Conservation (phyloP, 495 filamentous ascomycete genomes). For the Hyphodiscus hymeniophilus region DNA sequence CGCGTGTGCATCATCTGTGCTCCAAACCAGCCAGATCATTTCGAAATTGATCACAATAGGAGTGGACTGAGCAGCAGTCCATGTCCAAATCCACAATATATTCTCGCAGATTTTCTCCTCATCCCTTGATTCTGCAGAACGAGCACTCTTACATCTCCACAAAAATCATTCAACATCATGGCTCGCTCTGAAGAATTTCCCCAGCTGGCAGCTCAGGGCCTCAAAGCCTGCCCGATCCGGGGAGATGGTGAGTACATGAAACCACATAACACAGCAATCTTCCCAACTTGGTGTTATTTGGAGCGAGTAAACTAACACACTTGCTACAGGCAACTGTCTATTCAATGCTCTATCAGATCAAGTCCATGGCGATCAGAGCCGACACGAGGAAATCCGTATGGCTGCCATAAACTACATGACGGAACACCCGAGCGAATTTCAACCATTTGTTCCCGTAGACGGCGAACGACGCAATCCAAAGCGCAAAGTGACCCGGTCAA, state of each 20-base stretch:
- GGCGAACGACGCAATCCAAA: slow-evolving; percentile 56
- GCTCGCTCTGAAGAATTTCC: slow-evolving; percentile 41
- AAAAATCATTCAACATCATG: slow-evolving; percentile 16
- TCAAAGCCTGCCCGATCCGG: slow-evolving; percentile 41
- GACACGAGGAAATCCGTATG: slow-evolving; percentile 50
- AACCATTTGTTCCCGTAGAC: slow-evolving; percentile 53
- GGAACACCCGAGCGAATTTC: slow-evolving; percentile 52
- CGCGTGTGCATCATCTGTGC: no score
- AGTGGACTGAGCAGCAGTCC: no score
- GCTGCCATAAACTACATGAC: slow-evolving; percentile 56
- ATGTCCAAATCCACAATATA: no score
- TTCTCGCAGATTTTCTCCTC: no score
- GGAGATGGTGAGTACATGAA: slow-evolving; percentile 38
- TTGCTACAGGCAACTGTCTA: slow-evolving; percentile 56
- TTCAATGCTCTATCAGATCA: slow-evolving; percentile 75
- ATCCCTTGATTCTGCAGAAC: no score
- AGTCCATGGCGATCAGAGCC: slow-evolving; percentile 54
- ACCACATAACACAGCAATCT: not conserved
- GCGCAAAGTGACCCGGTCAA: slow-evolving; percentile 43
- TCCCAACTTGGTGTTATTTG: not conserved
- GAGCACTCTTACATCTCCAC: no score
- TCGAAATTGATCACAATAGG: no score
- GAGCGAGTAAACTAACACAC: slow-evolving; percentile 9
- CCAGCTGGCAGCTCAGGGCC: slow-evolving; percentile 35
- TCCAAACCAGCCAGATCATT: no score